Percentiles rank a stretch among this genome's conserved stretches.
These are phyloP conservation scores for Nymphaea thermarum DNA, from an alignment of 164 flowering plant genomes.

Conservation along the genomic window DNA sequence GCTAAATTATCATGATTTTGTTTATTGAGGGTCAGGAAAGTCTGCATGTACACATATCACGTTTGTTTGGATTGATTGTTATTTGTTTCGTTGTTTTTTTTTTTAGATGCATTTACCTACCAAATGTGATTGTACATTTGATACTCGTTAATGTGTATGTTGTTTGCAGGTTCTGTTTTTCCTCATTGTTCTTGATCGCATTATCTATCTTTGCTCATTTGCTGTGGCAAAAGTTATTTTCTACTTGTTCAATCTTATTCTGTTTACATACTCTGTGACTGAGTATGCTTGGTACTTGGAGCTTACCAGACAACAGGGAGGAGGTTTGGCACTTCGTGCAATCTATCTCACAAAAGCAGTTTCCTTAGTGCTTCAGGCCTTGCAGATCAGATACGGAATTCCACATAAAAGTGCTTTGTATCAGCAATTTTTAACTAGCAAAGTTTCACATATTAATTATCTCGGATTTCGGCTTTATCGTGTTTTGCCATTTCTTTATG, in stretches of 20 bases:
- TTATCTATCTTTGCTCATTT: constrained; percentile 90
- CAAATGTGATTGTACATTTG: too few relatives aligned
- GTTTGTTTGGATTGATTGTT: too few relatives aligned
- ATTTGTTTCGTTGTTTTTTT: too few relatives aligned
- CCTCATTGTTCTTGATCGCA: constrained; percentile 92
- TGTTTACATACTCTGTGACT: constrained; percentile 73
- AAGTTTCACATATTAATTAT: constrained; percentile 65
- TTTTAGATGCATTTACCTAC: too few relatives aligned
- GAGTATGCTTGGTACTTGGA: constrained; percentile 87
- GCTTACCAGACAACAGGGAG: constrained; percentile 40
- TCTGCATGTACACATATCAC: too few relatives aligned
- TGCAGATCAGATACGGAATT: constrained; percentile 81
- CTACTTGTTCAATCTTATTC: constrained; percentile 68
- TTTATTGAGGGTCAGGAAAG: too few relatives aligned
- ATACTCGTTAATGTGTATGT: background rate
- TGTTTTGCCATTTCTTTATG: constrained; percentile 92
- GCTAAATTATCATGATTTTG: background rate
- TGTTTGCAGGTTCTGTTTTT: constrained; percentile 70
- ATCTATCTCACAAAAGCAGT: constrained; percentile 80
- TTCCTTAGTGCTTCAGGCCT: constrained; percentile 83
- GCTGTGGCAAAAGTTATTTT: constrained; percentile 80
- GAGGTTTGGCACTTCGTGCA: constrained; percentile 78
- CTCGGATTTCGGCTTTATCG: constrained; percentile 90
- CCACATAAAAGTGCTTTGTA: constrained; percentile 91
- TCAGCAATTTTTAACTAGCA: constrained; percentile 84